Percentiles rank a stretch among this genome's conserved stretches.
These are phyloP conservation scores for Rhizoclosmatium globosum DNA, from an alignment of 192 early-diverging fungal genomes.

Conservation along the genomic window DNA sequence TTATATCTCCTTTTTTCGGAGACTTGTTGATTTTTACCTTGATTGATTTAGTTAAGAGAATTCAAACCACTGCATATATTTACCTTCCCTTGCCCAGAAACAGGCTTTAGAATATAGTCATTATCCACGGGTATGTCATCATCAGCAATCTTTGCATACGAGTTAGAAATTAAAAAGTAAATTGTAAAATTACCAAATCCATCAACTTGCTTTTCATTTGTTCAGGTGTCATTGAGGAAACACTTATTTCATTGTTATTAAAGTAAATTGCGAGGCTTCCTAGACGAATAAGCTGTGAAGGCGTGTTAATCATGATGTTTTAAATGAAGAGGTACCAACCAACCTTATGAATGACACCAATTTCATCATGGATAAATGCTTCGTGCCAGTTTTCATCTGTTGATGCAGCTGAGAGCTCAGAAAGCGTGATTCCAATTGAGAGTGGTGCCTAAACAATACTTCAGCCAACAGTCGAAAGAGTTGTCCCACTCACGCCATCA, in stretches of 20 bases:
- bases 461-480: background rate
- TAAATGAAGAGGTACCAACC: background rate
- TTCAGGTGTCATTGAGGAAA: slow-evolving; percentile 58
- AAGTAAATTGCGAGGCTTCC: slow-evolving; percentile 87
- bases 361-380: slow-evolving; percentile 80
- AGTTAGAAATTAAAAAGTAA: slow-evolving; percentile 10
- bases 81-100: slow-evolving; percentile 86
- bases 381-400: slow-evolving; percentile 86
- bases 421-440: slow-evolving; percentile 87
- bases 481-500: background rate
- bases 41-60: slow-evolving; percentile 16
- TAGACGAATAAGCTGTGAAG: slow-evolving; percentile 63
- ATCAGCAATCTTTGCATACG: slow-evolving; percentile 60
- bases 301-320: background rate
- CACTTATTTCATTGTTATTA: slow-evolving; percentile 77
- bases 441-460: slow-evolving; percentile 67
- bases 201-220: slow-evolving; percentile 57
- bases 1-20: slow-evolving; percentile 62
- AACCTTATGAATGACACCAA: slow-evolving; percentile 88
- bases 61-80: background rate
- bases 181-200: slow-evolving; percentile 48
- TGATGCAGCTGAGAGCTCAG: slow-evolving; percentile 90
- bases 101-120: slow-evolving; percentile 91
- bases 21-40: slow-evolving; percentile 80
- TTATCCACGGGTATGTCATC: slow-evolving; percentile 66